Base-by-base conservation (phyloP, 345 rosid genomes). In the Lepidium sativum region DNA sequence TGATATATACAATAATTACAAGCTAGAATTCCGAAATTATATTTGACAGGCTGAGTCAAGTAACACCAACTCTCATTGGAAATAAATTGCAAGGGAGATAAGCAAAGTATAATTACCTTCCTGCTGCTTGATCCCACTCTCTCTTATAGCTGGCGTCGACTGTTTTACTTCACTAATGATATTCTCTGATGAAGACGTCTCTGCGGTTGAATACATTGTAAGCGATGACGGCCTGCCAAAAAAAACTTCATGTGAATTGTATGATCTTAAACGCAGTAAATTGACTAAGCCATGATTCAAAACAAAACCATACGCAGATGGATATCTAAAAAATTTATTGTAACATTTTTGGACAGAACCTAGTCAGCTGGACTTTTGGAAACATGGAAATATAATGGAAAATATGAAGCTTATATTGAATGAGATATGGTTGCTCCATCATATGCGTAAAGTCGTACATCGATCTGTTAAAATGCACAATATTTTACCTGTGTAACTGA, bases 131-230 rank as follows among this genome's bases (percentile, higher is more conserved):
- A 76, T 65, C 86, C 86, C 90, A 77, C 38, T 79, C 73, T 81
- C 91, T 57, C 79, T 85, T 18, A 86, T 69, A 54, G 92, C 80
- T 73, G 84, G 82, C 53, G 85, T 80, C 14, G 81, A 43, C 65
- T 83, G 85, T 65, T 80, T 80, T 64, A 60, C 69, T 69, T 87
- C 97, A 74, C 81, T 80, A 63, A 80, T 70, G 48, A 85, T 82
- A 77, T 81, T 91, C 77, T 88, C 99, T 16, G 84, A 95, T 13
- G 84, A 80, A 53, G 96, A 90, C 55, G 73, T 65, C 55, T 87
- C 85, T n/a, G 73, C 76, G 50, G 79, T 54, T 23, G 87, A 75
- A 54, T 86, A 84, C 74, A 39, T 75, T 54, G 81, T 60, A 45
- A 80, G 81, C 64, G 77, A 29, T 11, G 82, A 84, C 49, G 89